Percentiles rank a stretch among this genome's conserved stretches.
Conservation (phyloP, 148 eudicot genomes). For the Bassia scoparia region DNA sequence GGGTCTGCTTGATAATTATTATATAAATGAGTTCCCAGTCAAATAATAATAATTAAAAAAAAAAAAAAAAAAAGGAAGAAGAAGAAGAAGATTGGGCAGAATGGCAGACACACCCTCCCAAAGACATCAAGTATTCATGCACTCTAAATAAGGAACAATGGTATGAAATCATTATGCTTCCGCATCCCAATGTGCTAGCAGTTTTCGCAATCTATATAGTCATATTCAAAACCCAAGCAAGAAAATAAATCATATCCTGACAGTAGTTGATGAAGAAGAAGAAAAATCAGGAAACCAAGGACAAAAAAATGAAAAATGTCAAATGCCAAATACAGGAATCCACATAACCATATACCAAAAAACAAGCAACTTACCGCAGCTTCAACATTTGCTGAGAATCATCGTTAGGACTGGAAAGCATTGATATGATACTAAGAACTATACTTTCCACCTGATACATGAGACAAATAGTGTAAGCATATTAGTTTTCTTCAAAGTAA, state of each 20-base stretch:
- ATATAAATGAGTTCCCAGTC: too few species aligned
- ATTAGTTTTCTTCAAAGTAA: neutral
- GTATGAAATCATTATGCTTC: too few species aligned
- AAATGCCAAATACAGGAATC: neutral
- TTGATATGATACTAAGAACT: conserved; percentile 59
- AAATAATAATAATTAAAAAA: too few species aligned
- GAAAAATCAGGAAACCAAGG: neutral
- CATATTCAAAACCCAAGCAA: neutral
- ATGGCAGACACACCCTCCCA: too few species aligned
- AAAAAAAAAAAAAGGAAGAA: too few species aligned
- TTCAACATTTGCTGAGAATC: conserved; percentile 71
- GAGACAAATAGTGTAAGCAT: conserved; percentile 13
- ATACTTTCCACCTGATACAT: conserved; percentile 57
- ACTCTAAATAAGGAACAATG: too few species aligned
- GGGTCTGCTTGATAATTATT: too few species aligned
- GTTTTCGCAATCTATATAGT: too few species aligned
- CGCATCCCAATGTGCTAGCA: too few species aligned
- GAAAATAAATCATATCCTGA: neutral
- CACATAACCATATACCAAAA: neutral
- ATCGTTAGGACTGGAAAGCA: conserved; percentile 70
- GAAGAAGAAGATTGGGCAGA: too few species aligned
- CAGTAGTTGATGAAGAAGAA: neutral
- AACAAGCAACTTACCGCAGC: conserved; percentile 48
- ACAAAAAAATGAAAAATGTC: neutral
- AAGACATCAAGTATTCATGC: too few species aligned